A percentile compares a stretch with the other conserved stretches of the same genome.
Conservation (phyloP, 2,329 filamentous ascomycete species). For the Penicillium occitanis region DNA sequence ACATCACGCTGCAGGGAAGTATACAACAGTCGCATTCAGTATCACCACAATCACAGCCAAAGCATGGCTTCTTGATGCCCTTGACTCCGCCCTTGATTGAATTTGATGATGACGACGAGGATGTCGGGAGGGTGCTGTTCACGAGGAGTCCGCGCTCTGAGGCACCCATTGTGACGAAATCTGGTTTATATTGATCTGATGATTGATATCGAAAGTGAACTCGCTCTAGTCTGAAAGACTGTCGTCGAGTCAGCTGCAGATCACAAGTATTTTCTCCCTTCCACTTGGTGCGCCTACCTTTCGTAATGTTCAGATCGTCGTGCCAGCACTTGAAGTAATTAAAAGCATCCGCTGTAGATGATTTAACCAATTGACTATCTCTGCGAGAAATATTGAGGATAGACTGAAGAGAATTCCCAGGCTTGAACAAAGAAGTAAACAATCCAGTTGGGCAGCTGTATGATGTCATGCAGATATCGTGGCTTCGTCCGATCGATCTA, state of each 20-base stretch:
- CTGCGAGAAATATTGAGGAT: not conserved
- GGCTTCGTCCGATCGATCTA: not conserved
- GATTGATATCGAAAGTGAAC: not conserved
- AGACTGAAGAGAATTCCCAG: not conserved
- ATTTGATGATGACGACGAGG: conserved; percentile 29
- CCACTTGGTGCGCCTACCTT: not conserved
- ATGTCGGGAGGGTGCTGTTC: conserved; percentile 37
- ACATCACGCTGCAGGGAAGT: conserved; percentile 40
- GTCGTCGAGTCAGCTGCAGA: not conserved
- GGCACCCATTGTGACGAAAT: not conserved
- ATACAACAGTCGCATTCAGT: conserved; percentile 45
- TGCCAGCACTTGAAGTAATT: not conserved
- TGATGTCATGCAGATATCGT: not conserved
- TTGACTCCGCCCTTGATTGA: conserved; percentile 42
- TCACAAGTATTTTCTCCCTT: not conserved
- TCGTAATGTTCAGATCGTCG: not conserved
- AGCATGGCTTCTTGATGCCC: conserved; percentile 41
- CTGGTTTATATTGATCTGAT: not conserved
- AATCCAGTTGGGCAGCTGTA: not conserved
- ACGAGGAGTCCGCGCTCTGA: conserved; percentile 22
- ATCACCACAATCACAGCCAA: conserved; percentile 44
- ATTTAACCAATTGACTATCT: not conserved
- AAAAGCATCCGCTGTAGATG: not conserved
- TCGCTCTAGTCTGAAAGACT: not conserved
- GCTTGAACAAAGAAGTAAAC: not conserved